Evolutionary conservation across 1,139 yeast species (phyloP), one percentile per base, ranked within the genome.

Genomic region (Meyerozyma sp.): DNA sequence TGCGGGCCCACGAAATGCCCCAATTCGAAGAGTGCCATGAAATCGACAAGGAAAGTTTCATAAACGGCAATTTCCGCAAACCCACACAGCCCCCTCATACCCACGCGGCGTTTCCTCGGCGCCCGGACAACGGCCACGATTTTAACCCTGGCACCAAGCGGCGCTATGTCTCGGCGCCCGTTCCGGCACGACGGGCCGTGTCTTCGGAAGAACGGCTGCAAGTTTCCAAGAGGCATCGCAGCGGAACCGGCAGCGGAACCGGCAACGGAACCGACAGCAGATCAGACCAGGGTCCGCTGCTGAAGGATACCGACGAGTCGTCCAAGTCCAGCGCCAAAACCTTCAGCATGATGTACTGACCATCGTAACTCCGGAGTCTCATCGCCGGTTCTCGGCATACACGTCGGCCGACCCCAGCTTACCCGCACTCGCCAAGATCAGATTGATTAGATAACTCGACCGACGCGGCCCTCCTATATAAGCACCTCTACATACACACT

Each of bases 1-100:
- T 79, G 13, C 46, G 53, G 13, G 78, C 81, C 0, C 56, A 63
- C 11, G 78, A 78, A n/a, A 64, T 87, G 40, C 93, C 95, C 0
- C 65, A 64, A 39, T 86, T 84, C 54, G 90, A 85, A 49, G 95
- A 91, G 51, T 81, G 95, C 50, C 98, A 93, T 60, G 98, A 93
- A 61, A 79, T 89, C 36, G 95, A 87, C 57, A 80, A 81, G 44
- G 82, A 85, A 47, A 70, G 81, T 51, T 82, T 75, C 55, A 80
- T 79, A 52, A 71, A 71, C 53, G 37, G 37, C 4, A 18, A 2
- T 13, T 34, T 34, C 26, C 13, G 26, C 25, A 18, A 13, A 27
- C 4, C 10, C 26, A 10, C 37, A 18, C 37, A 9, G 14, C 37
- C 37, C 3, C 37, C 37, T 18, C n/a, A 21, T 10, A 18, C 26